Evolutionary conservation across 306 rosid genomes (phyloP).

Genomic region (Acacia crassicarpa): DNA sequence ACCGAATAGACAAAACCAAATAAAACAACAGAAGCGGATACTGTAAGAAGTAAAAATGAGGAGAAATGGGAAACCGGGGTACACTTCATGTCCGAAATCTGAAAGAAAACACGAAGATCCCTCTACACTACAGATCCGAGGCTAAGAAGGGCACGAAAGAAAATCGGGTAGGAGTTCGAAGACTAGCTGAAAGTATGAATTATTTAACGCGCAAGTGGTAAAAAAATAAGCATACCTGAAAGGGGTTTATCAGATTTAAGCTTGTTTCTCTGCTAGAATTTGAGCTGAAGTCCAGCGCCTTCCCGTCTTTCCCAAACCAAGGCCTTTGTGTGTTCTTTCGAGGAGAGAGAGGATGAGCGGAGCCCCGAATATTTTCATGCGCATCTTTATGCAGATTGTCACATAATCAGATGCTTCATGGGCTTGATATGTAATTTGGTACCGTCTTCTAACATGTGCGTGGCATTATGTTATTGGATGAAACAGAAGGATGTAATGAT

Average conservation of each 20-base stretch:
- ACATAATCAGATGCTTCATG: conserved; percentile 19
- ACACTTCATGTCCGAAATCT: conserved; percentile 18
- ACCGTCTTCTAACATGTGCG: neutral
- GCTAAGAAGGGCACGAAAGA: neutral
- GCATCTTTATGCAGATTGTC: neutral
- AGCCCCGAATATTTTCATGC: neutral
- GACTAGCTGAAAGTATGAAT: neutral
- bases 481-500: neutral
- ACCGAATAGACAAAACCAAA: neutral
- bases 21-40: neutral
- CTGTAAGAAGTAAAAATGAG: neutral
- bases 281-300: conserved; percentile 8
- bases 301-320: conserved; percentile 5
- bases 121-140: conserved; percentile 37
- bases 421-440: neutral
- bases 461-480: neutral
- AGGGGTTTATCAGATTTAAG: conserved; percentile 16
- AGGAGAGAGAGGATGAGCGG: conserved; percentile 20
- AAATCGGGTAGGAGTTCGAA: neutral
- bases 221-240: conserved; percentile 33
- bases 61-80: neutral
- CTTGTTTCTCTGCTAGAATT: neutral
- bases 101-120: neutral
- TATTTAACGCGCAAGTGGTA: neutral
- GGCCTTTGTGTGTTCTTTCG: neutral